A percentile compares a stretch with the other conserved stretches of the same genome.
Conservation (phyloP, 345 rosid genomes). For the Eucalyptus guilfoylei region DNA sequence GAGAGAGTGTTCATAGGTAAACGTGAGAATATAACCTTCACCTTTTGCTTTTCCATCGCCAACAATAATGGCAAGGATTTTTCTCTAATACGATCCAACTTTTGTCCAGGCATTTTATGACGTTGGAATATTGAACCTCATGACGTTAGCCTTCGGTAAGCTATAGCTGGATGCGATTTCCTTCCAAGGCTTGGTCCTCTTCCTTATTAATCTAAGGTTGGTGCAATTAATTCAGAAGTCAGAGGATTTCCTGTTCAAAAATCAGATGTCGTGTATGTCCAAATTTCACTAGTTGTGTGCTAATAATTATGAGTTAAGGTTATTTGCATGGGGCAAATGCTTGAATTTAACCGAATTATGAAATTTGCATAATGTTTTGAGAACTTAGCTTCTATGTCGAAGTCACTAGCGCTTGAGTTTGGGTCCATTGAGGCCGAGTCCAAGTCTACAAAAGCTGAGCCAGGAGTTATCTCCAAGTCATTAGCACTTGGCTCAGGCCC, state of each 20-base stretch:
- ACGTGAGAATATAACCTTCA: background rate
- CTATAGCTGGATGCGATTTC: background rate
- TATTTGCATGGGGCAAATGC: background rate
- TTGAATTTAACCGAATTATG: background rate
- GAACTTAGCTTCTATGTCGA: background rate
- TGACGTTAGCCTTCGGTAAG: background rate
- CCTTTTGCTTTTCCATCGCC: background rate
- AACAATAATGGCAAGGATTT: background rate
- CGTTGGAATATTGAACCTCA: background rate
- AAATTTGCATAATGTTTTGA: background rate
- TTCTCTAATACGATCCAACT: background rate
- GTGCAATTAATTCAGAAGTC: background rate
- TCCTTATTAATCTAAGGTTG: background rate
- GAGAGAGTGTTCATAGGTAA: background rate
- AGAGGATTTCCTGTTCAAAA: background rate
- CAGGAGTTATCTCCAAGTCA: rapidly evolving
- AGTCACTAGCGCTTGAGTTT: background rate
- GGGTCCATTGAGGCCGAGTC: background rate
- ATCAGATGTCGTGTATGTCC: background rate
- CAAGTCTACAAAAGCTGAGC: background rate
- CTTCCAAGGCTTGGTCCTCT: background rate
- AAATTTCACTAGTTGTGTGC: background rate
- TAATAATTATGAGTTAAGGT: background rate
- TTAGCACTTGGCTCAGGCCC: background rate
- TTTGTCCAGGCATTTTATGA: background rate